Evolutionary conservation across 352 stramenopile genomes (phyloP), one percentile per base, ranked within the genome.

Genomic region (Pythium monospermum): DNA sequence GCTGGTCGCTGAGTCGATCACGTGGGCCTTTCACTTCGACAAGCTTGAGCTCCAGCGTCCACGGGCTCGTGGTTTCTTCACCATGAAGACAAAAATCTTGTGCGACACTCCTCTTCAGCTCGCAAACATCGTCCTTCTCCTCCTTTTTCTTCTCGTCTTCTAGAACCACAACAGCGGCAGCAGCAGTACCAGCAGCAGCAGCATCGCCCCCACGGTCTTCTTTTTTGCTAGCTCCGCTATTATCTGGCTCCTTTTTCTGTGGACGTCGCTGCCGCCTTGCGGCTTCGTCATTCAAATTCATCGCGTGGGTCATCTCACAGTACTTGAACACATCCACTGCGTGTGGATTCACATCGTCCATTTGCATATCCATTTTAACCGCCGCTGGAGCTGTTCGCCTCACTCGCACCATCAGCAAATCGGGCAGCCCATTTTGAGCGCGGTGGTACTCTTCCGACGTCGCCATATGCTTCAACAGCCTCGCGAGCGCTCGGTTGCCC

Each of bases 1-100:
- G 85, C 37, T 91, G 87, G 52, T 91, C 78, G 33, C 78, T 92
- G 1, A 96, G 66, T 33, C 74, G 76, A 46, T 96, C 85, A 15
- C 84, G 73, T 23, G 85, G 83, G 0, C 84, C 84, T 53, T 96
- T 96, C 12, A 96, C 85, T 65, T 96, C 85, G 15, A 96, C 80
- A 3, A 93, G 49, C 53, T 87, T 87, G 18, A 91, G 38, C 50
- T 59, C 21, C 16, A 42, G 4, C 49, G 38, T 2, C 57, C 62
- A 38, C 16, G 16, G 12, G 3, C n/a, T n/a, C n/a, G n/a, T n/a
- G n/a, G n/a, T n/a, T n/a, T n/a, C n/a, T n/a, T n/a, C n/a, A n/a
- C n/a, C n/a, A n/a, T n/a, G n/a, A n/a, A n/a, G n/a, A n/a, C n/a
- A n/a, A n/a, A n/a, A n/a, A n/a, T n/a, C n/a, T n/a, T n/a, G n/a